phyloP scores from a whole-genome alignment of 345 rosid species.

The Salix exigua region DNA sequence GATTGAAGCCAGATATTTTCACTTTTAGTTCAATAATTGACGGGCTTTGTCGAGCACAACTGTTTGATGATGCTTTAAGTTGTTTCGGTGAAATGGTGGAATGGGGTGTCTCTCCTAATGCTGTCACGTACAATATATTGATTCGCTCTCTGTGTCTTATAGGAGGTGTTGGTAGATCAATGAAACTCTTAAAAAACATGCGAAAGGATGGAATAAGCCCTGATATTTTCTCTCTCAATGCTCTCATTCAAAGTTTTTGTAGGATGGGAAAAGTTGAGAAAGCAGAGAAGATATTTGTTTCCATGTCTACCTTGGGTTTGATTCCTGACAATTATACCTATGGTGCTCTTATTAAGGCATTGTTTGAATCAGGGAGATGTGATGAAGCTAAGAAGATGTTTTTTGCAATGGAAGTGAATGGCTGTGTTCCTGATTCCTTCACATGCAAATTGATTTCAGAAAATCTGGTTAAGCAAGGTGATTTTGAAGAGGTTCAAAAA shows the following conservation, averaged over 20 bases:
- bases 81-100: slow-evolving; percentile 77
- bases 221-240: slow-evolving; percentile 57
- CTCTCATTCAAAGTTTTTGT: slow-evolving; percentile 60
- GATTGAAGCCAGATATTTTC: slow-evolving; percentile 65
- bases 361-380: slow-evolving; percentile 47
- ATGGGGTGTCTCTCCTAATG: slow-evolving; percentile 78
- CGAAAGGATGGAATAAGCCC: slow-evolving; percentile 54
- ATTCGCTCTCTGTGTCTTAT: slow-evolving; percentile 49
- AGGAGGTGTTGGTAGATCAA: slow-evolving; percentile 54
- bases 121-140: slow-evolving; percentile 62
- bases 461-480: slow-evolving; percentile 19
- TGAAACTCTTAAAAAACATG: slow-evolving; percentile 57
- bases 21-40: slow-evolving; percentile 75
- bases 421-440: slow-evolving; percentile 57
- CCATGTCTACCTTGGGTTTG: slow-evolving; percentile 52
- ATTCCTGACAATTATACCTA: slow-evolving; percentile 65
- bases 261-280: slow-evolving; percentile 49
- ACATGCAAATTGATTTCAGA: slow-evolving; percentile 43
- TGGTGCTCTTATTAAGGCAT: slow-evolving; percentile 45
- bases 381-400: slow-evolving; percentile 60
- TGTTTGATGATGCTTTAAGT: slow-evolving; percentile 66
- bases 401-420: slow-evolving; percentile 53
- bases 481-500: slow-evolving; percentile 29
- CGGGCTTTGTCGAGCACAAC: slow-evolving; percentile 63
- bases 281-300: slow-evolving; percentile 51